phyloP scores from a whole-genome alignment of 345 rosid genomes.

The Eucalyptus brandiana region DNA sequence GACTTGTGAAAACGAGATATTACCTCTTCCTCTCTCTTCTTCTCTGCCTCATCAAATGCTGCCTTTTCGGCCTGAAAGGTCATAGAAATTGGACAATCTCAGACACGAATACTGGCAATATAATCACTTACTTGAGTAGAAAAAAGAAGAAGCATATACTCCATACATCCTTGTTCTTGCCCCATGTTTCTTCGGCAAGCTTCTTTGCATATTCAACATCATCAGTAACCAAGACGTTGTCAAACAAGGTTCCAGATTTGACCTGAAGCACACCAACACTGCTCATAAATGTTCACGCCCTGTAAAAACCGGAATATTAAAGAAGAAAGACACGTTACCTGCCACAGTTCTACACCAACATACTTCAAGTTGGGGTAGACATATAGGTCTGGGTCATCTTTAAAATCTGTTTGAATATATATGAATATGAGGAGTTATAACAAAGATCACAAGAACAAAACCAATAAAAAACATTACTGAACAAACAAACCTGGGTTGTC shows the following conservation, averaged over 20 bases:
- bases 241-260: slow-evolving; percentile 93
- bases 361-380: slow-evolving; percentile 88
- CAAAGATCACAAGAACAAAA: neutral
- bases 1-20: neutral
- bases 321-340: slow-evolving; percentile 30
- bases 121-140: neutral
- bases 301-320: neutral
- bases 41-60: slow-evolving; percentile 88
- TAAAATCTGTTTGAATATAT: slow-evolving; percentile 44
- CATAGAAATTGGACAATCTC: neutral
- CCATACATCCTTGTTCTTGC: slow-evolving; percentile 83
- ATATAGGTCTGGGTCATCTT: slow-evolving; percentile 86
- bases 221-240: slow-evolving; percentile 71
- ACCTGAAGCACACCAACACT: slow-evolving; percentile 24
- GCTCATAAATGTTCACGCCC: neutral
- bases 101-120: neutral
- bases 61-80: slow-evolving; percentile 84
- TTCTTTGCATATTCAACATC: slow-evolving; percentile 83
- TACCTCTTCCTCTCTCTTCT: slow-evolving; percentile 84
- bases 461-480: neutral
- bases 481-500: slow-evolving; percentile 81
- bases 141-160: neutral
- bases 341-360: slow-evolving; percentile 97
- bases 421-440: neutral
- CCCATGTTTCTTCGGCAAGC: slow-evolving; percentile 95